phyloP scores from a whole-genome alignment of 108 stramenopile genomes.

The Cyclotella kingstonii region DNA sequence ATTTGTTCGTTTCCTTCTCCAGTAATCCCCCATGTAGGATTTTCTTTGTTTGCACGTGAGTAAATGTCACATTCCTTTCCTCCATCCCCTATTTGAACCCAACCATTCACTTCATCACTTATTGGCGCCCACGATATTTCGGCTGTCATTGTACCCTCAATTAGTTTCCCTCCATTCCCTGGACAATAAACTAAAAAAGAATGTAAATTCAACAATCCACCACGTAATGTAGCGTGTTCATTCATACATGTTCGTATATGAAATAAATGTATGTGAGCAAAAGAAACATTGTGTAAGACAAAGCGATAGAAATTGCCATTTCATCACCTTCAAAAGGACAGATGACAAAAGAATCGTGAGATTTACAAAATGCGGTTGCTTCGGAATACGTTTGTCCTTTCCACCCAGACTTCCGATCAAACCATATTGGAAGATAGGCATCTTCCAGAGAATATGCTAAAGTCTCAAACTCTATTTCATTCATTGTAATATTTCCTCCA shows the following conservation, averaged over 20 bases:
- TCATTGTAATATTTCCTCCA: neutral
- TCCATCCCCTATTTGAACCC: constrained; percentile 34
- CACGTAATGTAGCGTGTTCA: neutral
- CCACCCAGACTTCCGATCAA: constrained; percentile 27
- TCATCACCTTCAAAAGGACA: constrained; percentile 30
- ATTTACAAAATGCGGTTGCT: constrained; percentile 23
- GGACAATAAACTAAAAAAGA: constrained; percentile 27
- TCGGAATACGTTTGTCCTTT: constrained; percentile 20
- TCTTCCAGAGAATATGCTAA: constrained; percentile 1
- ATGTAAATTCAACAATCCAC: too few species aligned
- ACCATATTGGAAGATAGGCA: constrained; percentile 9
- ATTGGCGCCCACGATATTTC: constrained; percentile 27
- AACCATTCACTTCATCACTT: constrained; percentile 11
- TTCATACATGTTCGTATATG: neutral
- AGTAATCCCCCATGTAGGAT: neutral
- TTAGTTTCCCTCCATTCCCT: constrained; percentile 4
- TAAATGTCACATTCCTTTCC: constrained; percentile 16
- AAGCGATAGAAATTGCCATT: neutral
- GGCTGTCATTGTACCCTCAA: constrained; percentile 11
- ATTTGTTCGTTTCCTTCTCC: constrained; percentile 6
- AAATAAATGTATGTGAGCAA: neutral
- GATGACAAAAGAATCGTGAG: constrained; percentile 17
- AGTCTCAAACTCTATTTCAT: constrained; percentile 1
- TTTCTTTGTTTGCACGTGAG: neutral
- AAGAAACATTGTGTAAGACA: neutral